Conservation (phyloP, 192 early-diverging fungal genomes). For the Coemansia guatemalensis region DNA sequence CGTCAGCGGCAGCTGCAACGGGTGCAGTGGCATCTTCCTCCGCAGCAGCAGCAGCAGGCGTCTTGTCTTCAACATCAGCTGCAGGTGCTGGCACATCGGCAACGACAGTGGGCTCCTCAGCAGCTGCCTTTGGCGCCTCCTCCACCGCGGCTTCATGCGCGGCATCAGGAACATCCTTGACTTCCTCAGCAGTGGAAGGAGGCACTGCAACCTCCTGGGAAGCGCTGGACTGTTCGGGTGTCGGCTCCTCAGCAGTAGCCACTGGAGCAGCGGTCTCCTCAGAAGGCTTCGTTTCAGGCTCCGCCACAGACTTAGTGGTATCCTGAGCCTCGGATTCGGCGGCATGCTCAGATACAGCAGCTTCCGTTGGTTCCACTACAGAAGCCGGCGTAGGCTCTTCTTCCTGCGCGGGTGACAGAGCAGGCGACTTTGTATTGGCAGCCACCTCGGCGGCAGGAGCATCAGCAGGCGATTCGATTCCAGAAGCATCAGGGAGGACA, state of each 20-base stretch:
- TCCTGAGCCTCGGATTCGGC: too few species aligned
- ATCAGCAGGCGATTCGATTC: not conserved
- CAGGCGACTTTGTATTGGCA: not conserved
- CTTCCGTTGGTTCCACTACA: too few species aligned
- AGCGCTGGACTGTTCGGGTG: constrained; percentile 2
- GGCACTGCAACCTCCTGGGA: constrained; percentile 10
- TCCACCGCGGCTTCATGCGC: constrained; percentile 4
- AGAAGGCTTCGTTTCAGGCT: constrained; percentile 5
- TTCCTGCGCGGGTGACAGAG: too few species aligned
- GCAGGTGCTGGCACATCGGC: constrained; percentile 4
- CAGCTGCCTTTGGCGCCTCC: not conserved
- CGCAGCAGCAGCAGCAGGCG: constrained; percentile 5
- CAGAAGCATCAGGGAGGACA: constrained; percentile 9
- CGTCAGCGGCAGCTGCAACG: not conserved
- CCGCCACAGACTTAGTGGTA: too few species aligned
- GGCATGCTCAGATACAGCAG: too few species aligned
- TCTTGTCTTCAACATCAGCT: constrained; percentile 9
- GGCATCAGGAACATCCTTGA: constrained; percentile 2
- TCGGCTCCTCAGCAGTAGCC: not conserved
- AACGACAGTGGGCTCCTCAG: constrained; percentile 9
- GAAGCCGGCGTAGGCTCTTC: too few species aligned
- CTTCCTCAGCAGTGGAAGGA: constrained; percentile 7
- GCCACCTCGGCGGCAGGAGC: constrained; percentile 4
- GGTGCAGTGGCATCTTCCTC: constrained; percentile 3
- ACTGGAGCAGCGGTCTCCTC: not conserved